Percentiles rank a stretch among this genome's conserved stretches.
phyloP scores from a whole-genome alignment of 805 yeast species.

The Komagataella mondaviorum region DNA sequence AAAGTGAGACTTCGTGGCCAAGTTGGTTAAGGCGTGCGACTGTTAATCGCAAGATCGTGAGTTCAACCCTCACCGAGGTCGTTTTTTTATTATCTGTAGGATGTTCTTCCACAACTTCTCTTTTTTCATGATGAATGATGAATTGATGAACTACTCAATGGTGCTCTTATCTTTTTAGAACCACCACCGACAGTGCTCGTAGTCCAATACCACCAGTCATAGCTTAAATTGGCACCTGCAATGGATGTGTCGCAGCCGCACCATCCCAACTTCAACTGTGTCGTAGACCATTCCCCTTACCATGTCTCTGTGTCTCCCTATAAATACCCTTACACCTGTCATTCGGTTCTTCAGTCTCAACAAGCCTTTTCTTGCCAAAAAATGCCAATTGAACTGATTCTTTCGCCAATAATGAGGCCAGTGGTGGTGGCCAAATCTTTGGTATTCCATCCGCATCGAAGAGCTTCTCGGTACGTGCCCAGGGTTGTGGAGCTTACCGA shows the following conservation, averaged over 20 bases:
- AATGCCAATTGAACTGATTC: conserved; percentile 48
- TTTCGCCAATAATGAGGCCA: conserved; percentile 50
- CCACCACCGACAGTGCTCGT: not conserved
- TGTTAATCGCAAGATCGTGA: conserved; percentile 53
- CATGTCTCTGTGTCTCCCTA: not conserved
- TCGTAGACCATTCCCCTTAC: not conserved
- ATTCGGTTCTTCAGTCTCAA: not conserved
- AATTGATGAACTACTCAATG: no score
- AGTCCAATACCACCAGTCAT: not conserved
- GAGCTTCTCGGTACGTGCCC: conserved; percentile 43
- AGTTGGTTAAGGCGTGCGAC: conserved; percentile 51
- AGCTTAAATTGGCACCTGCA: no score
- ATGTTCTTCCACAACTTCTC: not conserved
- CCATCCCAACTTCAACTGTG: not conserved
- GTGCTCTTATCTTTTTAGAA: not conserved
- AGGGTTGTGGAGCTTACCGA: conserved; percentile 29
- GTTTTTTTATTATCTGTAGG: no score
- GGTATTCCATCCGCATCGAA: conserved; percentile 41
- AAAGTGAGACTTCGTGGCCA: conserved; percentile 34
- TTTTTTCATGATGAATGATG: no score
- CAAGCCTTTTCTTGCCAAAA: not conserved
- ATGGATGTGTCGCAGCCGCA: not conserved
- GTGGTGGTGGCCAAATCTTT: conserved; percentile 40
- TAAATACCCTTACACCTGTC: not conserved
- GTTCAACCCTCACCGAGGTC: conserved; percentile 50